Conservation (phyloP, 2,329 filamentous ascomycete species). For the Talaromyces atroroseus region DNA sequence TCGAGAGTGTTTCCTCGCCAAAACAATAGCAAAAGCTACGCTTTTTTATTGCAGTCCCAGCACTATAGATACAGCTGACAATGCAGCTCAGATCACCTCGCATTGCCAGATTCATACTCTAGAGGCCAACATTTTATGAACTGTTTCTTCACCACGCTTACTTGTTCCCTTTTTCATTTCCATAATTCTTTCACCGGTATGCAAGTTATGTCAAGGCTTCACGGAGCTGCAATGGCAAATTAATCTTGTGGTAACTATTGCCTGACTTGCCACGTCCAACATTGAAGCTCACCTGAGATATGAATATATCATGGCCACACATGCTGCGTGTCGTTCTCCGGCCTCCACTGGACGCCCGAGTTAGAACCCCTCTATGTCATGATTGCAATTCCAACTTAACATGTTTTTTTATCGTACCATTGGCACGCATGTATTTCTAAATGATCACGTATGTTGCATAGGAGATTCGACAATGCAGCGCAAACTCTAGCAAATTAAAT, state of each 20-base stretch:
- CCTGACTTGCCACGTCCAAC: neutral
- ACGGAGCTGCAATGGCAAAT: neutral
- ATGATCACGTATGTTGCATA: slow-evolving; percentile 3
- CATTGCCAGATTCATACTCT: neutral
- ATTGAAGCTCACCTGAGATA: no score
- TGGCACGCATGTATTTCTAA: slow-evolving; percentile 11
- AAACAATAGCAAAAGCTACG: neutral
- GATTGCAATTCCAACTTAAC: neutral
- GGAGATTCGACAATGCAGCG: neutral
- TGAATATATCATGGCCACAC: neutral
- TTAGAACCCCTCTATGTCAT: neutral
- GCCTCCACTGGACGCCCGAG: neutral
- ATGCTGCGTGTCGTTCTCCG: neutral
- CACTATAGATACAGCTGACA: no score
- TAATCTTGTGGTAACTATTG: neutral
- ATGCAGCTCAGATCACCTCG: no score
- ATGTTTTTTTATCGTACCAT: neutral
- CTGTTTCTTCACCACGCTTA: neutral
- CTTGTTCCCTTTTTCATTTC: neutral
- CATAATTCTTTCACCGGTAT: neutral
- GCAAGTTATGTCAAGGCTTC: neutral
- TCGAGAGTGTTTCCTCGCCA: neutral
- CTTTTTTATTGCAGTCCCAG: neutral
- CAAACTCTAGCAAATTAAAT: neutral
- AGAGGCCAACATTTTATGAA: neutral